Conservation (phyloP, 1,284 basidiomycete species). For the Malassezia restricta region DNA sequence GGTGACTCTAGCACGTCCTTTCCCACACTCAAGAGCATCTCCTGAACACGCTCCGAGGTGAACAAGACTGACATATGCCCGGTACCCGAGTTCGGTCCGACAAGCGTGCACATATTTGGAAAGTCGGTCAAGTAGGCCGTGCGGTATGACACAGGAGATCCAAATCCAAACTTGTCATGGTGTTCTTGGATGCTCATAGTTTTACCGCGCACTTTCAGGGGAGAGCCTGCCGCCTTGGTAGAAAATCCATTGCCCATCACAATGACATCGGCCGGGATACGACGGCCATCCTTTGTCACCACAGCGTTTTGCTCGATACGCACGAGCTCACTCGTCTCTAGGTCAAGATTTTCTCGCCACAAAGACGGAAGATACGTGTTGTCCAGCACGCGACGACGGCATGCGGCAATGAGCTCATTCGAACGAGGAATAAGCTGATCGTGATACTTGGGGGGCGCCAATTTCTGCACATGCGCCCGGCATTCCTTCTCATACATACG, state of each 20-base stretch:
- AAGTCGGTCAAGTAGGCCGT: conserved; percentile 29
- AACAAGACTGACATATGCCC: conserved; percentile 38
- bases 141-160: conserved; percentile 32
- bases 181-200: conserved; percentile 27
- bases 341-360: conserved; percentile 25
- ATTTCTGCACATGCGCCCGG: conserved; percentile 25
- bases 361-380: conserved; percentile 32
- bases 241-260: conserved; percentile 42
- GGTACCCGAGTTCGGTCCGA: conserved; percentile 38
- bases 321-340: conserved; percentile 24
- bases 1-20: conserved; percentile 24
- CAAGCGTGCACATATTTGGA: conserved; percentile 38
- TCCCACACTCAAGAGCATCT: conserved; percentile 26
- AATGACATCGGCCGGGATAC: conserved; percentile 40
- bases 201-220: conserved; percentile 28
- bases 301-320: conserved; percentile 35
- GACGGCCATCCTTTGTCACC: conserved; percentile 26
- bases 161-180: conserved; percentile 32
- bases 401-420: conserved; percentile 31
- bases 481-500: conserved; percentile 26
- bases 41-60: conserved; percentile 32
- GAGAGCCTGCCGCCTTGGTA: conserved; percentile 25
- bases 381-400: conserved; percentile 41
- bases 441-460: conserved; percentile 38
- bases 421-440: conserved; percentile 29